These are phyloP conservation scores for Hemisphaericaspora lyxosophila DNA, from an alignment of 1,139 yeast genomes.

Conservation along the genomic window DNA sequence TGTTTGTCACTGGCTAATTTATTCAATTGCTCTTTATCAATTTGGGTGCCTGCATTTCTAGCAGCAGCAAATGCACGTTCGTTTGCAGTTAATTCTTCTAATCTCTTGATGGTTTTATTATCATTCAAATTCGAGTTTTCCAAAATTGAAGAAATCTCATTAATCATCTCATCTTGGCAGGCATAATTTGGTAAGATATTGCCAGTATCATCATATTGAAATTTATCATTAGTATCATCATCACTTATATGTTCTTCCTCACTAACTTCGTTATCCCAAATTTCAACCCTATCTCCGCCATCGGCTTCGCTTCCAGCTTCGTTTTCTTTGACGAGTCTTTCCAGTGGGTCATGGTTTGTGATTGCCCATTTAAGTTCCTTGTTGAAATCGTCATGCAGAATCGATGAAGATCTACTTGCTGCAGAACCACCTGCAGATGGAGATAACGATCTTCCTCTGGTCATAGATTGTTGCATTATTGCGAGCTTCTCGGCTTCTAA, in stretches of 20 bases:
- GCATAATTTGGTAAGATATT: conserved; percentile 60
- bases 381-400: conserved; percentile 36
- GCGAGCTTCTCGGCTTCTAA: conserved; percentile 47
- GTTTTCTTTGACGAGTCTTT: conserved; percentile 34
- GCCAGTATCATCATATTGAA: conserved; percentile 62
- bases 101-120: conserved; percentile 41
- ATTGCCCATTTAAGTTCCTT: conserved; percentile 50
- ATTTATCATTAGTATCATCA: conserved; percentile 56
- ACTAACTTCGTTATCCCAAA: conserved; percentile 46
- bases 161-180: conserved; percentile 48
- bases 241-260: conserved; percentile 72
- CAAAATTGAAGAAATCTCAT: conserved; percentile 44
- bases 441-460: conserved; percentile 41
- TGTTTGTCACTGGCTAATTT: conserved; percentile 42
- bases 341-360: conserved; percentile 59
- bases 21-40: conserved; percentile 45
- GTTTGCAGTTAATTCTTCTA: conserved; percentile 59
- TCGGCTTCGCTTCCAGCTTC: conserved; percentile 14
- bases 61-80: conserved; percentile 66
- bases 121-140: conserved; percentile 46
- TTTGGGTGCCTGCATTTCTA: conserved; percentile 45
- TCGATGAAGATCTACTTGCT: conserved; percentile 38
- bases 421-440: conserved; percentile 30
- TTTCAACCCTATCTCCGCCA: conserved; percentile 13
- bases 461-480: conserved; percentile 40